phyloP scores from a whole-genome alignment of 805 yeast genomes.

The Ogataea saltuana region DNA sequence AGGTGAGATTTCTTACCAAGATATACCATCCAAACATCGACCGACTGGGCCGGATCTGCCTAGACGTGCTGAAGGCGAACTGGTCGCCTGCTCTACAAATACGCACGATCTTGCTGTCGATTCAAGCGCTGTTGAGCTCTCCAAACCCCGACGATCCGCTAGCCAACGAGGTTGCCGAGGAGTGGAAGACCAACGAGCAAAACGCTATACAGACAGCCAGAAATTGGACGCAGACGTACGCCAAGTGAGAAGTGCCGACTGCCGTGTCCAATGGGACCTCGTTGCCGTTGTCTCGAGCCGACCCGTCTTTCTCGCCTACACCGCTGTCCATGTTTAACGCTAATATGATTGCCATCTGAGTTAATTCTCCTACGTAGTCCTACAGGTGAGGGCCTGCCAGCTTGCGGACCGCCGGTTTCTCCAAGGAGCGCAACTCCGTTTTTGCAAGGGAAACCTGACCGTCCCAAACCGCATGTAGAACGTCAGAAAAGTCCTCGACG shows the following conservation, averaged over 20 bases:
- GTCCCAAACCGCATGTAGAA: slow-evolving; percentile 69
- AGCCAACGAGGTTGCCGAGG: slow-evolving; percentile 96
- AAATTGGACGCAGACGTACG: slow-evolving; percentile 70
- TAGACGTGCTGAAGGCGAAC: slow-evolving; percentile 90
- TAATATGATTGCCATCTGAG: too few species aligned
- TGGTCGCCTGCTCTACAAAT: slow-evolving; percentile 99
- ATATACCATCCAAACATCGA: slow-evolving; percentile 98
- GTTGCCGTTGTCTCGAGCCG: background rate
- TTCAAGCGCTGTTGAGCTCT: slow-evolving; percentile 91
- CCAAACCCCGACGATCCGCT: slow-evolving; percentile 98
- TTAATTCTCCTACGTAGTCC: too few species aligned
- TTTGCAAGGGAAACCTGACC: slow-evolving; percentile 35
- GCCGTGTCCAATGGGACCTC: background rate
- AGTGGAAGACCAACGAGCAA: slow-evolving; percentile 86
- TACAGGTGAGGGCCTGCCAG: too few species aligned
- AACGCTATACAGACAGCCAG: slow-evolving; percentile 79
- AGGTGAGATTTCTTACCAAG: slow-evolving; percentile 88
- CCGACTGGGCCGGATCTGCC: slow-evolving; percentile 89
- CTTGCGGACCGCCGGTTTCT: too few species aligned
- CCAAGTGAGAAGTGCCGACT: slow-evolving; percentile 31
- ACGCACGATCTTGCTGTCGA: slow-evolving; percentile 84
- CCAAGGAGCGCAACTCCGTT: slow-evolving; percentile 3
- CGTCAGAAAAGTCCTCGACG: slow-evolving; percentile 80
- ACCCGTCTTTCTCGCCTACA: slow-evolving; percentile 5
- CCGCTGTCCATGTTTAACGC: too few species aligned